These are phyloP conservation scores for Pouteria campechiana DNA, from an alignment of 179 eudicot species.

Conservation along the genomic window DNA sequence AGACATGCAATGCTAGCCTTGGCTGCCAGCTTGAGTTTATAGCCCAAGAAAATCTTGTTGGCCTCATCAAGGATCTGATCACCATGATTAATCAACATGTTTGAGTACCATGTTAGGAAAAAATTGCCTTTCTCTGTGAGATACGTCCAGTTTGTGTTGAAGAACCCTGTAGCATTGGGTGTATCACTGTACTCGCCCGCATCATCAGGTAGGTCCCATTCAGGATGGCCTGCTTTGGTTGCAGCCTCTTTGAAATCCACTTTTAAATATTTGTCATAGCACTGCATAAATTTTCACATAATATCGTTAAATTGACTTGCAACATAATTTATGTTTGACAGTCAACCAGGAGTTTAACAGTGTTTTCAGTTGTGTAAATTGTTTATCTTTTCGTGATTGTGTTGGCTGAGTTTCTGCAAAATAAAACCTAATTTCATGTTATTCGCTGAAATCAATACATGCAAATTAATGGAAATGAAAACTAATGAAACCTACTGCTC, in stretches of 20 bases:
- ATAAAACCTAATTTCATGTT: too few relatives aligned
- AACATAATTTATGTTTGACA: too few relatives aligned
- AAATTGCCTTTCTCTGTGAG: constrained; percentile 51
- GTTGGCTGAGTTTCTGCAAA: too few relatives aligned
- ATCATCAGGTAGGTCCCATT: constrained; percentile 64
- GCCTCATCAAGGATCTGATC: constrained; percentile 89
- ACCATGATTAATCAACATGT: constrained; percentile 58
- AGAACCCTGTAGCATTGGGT: constrained; percentile 51
- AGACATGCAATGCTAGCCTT: too few relatives aligned
- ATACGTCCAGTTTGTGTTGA: constrained; percentile 48
- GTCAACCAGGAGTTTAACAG: too few relatives aligned
- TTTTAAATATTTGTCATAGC: constrained; percentile 65
- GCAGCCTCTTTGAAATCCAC: constrained; percentile 56
- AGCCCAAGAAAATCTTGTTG: constrained; percentile 53
- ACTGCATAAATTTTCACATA: too few relatives aligned
- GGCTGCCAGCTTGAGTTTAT: constrained; percentile 52
- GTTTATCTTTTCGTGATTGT: too few relatives aligned
- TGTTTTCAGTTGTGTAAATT: too few relatives aligned
- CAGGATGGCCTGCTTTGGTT: constrained; percentile 47
- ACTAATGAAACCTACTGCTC: too few relatives aligned
- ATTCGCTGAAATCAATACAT: too few relatives aligned
- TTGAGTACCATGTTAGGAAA: constrained; percentile 87
- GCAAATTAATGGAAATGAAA: too few relatives aligned
- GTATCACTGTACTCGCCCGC: constrained; percentile 65
- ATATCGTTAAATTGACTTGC: too few relatives aligned